Percentiles rank a stretch among this genome's conserved stretches.
These are phyloP conservation scores for Stemphylium vesicarium DNA, from an alignment of 2,329 filamentous ascomycete species.

Conservation along the genomic window DNA sequence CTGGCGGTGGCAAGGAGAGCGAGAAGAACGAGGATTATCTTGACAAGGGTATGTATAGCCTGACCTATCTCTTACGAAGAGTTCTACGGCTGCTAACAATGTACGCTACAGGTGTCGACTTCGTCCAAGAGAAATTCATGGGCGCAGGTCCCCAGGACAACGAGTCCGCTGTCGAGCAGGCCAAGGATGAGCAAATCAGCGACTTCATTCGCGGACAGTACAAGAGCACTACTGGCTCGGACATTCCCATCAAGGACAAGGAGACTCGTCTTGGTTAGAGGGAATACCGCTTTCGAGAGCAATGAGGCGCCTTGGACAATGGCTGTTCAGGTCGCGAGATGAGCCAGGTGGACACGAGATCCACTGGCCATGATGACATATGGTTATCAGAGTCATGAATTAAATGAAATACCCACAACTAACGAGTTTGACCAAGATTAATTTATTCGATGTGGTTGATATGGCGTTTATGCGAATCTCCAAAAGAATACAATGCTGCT, in stretches of 20 bases:
- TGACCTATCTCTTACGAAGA: background rate
- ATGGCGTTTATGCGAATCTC: background rate
- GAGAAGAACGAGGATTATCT: conserved; percentile 85
- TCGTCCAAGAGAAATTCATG: conserved; percentile 76
- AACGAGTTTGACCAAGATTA: background rate
- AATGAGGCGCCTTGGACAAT: background rate
- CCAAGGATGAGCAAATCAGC: conserved; percentile 80
- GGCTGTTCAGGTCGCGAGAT: background rate
- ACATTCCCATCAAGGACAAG: conserved; percentile 75
- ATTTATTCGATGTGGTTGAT: background rate
- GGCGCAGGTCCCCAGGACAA: conserved; percentile 69
- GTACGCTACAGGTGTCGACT: conserved; percentile 69
- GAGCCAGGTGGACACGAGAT: conserved; percentile 18
- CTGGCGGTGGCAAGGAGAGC: conserved; percentile 73
- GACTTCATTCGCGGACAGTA: conserved; percentile 75
- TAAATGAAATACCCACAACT: conserved; percentile 5
- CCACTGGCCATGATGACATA: conserved; percentile 15
- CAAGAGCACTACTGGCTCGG: conserved; percentile 71
- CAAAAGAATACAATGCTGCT: no score
- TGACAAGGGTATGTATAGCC: conserved; percentile 70
- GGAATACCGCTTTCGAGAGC: background rate
- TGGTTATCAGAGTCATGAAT: conserved; percentile 20
- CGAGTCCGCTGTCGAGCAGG: conserved; percentile 72
- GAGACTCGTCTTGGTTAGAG: conserved; percentile 48
- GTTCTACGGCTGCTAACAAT: conserved; percentile 3